Base-by-base conservation (phyloP, 495 filamentous ascomycete genomes). In the Xylaria bambusicola region DNA sequence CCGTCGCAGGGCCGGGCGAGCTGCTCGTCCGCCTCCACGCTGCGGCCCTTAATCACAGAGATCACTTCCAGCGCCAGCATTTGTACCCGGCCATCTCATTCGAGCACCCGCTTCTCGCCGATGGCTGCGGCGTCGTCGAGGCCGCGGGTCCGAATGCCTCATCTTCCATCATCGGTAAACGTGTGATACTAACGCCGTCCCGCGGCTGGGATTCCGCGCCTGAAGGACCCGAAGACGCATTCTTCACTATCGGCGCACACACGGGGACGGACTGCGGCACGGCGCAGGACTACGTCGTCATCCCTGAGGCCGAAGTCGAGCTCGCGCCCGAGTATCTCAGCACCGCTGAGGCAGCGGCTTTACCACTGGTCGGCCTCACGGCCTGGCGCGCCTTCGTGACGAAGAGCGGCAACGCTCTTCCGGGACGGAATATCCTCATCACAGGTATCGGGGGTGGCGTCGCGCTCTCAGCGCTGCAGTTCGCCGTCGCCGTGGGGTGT, bases 31-130 rank as follows among this genome's bases (percentile, higher is more conserved):
- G 81, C 58, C 65, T 97, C 66, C 80, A 80, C 31, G 88, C 91
- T 42, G 88, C 87, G 8, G 85, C 92, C 15, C 85, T 97, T 53
- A 97, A 97, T 76, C 93, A 96, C 77, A 88, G 91, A 53, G 92
- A 97, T 72, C 82, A 93, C 65, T 96, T 96, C 80, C 87, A 94
- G 72, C 90, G 92, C 55, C 91, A 93, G 68, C 87, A 92, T 66
- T 84, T 96, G 40, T 97, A 97, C 79, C 93, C 93, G 0, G 86
- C 82, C 50, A 84, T 88, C 58, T 85, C 89, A 15, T 96, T 95
- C 71, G 44, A 41, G 12, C 72, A 83, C 27, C 91, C 93, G 0
- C 74, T 97, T 24, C 79, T 93, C 26, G 83, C 91, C 38, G 93
- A 97, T 69, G 93, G 90, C 26, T 83, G 78, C 59, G 93, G 91